phyloP scores from a whole-genome alignment of 148 eudicot species.

The Rhododendron ferrugineum region DNA sequence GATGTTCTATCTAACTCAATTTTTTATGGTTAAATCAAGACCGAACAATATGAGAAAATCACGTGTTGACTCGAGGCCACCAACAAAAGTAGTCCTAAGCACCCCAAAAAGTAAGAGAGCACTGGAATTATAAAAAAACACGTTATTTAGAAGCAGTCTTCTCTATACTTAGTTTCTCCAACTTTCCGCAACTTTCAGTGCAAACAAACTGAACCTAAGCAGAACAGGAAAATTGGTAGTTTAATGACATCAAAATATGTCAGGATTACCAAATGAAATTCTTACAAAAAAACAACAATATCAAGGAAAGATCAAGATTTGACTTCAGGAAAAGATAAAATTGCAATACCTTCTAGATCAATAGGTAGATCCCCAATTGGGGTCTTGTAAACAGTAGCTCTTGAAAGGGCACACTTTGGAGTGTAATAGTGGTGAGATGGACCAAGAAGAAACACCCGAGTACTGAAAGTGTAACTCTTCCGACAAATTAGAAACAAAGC shows the following conservation, averaged over 20 bases:
- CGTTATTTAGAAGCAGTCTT: background rate
- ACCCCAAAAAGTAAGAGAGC: too few species aligned
- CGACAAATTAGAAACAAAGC: slow-evolving; percentile 12
- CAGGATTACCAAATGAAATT: too few species aligned
- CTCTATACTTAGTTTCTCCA: background rate
- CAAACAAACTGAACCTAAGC: too few species aligned
- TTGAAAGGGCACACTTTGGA: slow-evolving; percentile 84
- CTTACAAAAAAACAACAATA: too few species aligned
- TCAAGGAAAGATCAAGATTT: background rate
- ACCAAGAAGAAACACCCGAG: slow-evolving; percentile 84
- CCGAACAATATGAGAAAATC: too few species aligned
- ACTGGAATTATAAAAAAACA: background rate
- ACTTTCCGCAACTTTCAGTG: too few species aligned
- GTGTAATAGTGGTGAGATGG: slow-evolving; percentile 99
- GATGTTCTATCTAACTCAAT: too few species aligned
- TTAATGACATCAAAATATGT: too few species aligned
- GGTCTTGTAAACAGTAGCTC: slow-evolving; percentile 82
- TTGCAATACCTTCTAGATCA: slow-evolving; percentile 31
- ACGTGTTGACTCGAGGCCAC: too few species aligned
- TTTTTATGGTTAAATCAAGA: too few species aligned
- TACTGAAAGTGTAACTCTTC: slow-evolving; percentile 34
- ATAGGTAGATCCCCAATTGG: slow-evolving; percentile 88
- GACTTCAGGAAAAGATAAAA: background rate
- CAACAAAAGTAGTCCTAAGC: too few species aligned
- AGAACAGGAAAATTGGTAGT: too few species aligned